phyloP scores from a whole-genome alignment of 306 rosid genomes.

The Herpetospermum pedunculosum region DNA sequence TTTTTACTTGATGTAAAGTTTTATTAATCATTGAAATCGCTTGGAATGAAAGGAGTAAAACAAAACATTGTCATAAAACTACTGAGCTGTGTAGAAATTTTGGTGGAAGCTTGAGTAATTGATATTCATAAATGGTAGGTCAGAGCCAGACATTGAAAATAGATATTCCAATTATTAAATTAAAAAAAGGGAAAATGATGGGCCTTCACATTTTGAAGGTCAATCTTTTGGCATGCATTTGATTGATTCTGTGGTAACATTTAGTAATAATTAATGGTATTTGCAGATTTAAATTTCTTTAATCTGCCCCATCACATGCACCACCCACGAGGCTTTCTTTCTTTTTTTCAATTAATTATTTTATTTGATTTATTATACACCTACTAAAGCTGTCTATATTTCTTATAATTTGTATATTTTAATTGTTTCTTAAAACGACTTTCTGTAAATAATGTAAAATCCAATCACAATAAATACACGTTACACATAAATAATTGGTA shows the following conservation, averaged over 20 bases:
- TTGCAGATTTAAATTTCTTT: neutral
- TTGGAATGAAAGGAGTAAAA: no score
- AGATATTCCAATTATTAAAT: neutral
- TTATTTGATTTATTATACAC: neutral
- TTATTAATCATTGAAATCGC: no score
- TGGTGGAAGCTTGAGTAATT: neutral
- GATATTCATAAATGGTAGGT: neutral
- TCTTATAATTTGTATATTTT: neutral
- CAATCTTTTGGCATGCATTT: slow-evolving; percentile 1
- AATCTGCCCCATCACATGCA: slow-evolving; percentile 6
- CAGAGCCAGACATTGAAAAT: neutral
- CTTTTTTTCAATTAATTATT: neutral
- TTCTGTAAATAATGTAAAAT: neutral
- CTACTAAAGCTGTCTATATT: neutral
- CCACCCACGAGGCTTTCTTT: neutral
- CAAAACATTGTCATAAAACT: no score
- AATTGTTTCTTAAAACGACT: neutral
- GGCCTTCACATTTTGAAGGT: neutral
- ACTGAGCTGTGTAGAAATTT: no score
- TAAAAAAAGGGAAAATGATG: neutral
- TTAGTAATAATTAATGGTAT: neutral
- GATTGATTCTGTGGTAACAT: neutral
- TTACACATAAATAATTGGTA: neutral
- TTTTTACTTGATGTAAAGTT: no score
- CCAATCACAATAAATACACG: neutral